A percentile compares a stretch with the other conserved stretches of the same genome.
Evolutionary conservation across 2,329 filamentous ascomycete species (phyloP).

Genomic region (Trichophyton benhamiae): DNA sequence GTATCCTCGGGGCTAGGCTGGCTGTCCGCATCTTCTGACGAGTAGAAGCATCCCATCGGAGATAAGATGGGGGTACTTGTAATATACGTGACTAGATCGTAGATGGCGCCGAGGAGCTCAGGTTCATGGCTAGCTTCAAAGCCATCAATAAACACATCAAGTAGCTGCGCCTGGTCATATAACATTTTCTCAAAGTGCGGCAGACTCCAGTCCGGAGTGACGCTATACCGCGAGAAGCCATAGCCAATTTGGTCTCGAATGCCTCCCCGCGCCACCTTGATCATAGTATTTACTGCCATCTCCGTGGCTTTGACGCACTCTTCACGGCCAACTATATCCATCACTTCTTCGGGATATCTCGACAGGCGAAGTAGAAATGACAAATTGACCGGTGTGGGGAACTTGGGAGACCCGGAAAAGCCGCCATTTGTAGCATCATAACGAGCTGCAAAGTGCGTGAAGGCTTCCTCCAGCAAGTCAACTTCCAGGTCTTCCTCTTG

Average conservation of each 20-base stretch:
- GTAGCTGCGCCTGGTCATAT: slow-evolving; percentile 77
- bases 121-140: slow-evolving; percentile 57
- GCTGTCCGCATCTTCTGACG: slow-evolving; percentile 85
- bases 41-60: slow-evolving; percentile 62
- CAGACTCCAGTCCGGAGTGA: slow-evolving; percentile 82
- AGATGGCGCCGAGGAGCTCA: slow-evolving; percentile 64
- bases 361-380: slow-evolving; percentile 66
- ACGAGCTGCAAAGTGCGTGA: slow-evolving; percentile 63
- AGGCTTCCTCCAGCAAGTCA: slow-evolving; percentile 83
- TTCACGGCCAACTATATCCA: slow-evolving; percentile 73
- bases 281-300: slow-evolving; percentile 71
- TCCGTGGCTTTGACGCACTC: slow-evolving; percentile 61
- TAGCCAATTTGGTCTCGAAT: slow-evolving; percentile 65
- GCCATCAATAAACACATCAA: slow-evolving; percentile 74
- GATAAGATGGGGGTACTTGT: slow-evolving; percentile 57
- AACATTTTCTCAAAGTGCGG: slow-evolving; percentile 98
- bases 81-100: slow-evolving; percentile 79
- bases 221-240: slow-evolving; percentile 73
- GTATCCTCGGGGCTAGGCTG: slow-evolving; percentile 58
- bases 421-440: slow-evolving; percentile 70
- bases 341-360: slow-evolving; percentile 57
- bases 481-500: slow-evolving; percentile 65
- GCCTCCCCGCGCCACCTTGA: slow-evolving; percentile 61
- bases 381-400: slow-evolving; percentile 75
- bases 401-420: slow-evolving; percentile 73